These are phyloP conservation scores for Rhizopus sp. DNA, from an alignment of 371 early-diverging fungal genomes.

Conservation along the genomic window DNA sequence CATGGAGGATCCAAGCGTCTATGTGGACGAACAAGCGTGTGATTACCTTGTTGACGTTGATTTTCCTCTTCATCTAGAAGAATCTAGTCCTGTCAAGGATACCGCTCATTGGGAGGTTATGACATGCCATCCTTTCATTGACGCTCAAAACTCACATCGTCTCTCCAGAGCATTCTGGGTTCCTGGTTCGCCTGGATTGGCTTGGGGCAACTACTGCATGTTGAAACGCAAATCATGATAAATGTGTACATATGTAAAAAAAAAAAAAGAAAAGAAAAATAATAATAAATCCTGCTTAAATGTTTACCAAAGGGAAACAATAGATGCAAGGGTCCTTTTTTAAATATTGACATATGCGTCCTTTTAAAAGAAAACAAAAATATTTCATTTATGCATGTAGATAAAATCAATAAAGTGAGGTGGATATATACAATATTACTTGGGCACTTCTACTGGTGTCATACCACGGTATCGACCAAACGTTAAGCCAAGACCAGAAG, in stretches of 20 bases:
- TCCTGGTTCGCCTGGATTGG: conserved; percentile 44
- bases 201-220: conserved; percentile 71
- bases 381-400: not conserved
- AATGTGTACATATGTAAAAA: not conserved
- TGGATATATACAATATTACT: conserved; percentile 5
- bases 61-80: conserved; percentile 44
- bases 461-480: conserved; percentile 27
- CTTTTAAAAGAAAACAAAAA: too few species aligned
- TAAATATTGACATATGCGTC: too few species aligned
- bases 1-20: conserved; percentile 56
- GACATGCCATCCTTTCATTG: conserved; percentile 60
- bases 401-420: not conserved
- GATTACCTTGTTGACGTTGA: conserved; percentile 75
- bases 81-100: conserved; percentile 53
- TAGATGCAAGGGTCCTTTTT: not conserved
- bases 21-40: conserved; percentile 58
- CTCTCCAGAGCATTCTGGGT: conserved; percentile 62
- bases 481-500: conserved; percentile 25
- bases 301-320: not conserved
- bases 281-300: conserved; percentile 1
- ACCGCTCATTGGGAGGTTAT: conserved; percentile 58
- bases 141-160: conserved; percentile 48
- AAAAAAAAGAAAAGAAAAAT: not conserved
- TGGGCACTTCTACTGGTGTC: conserved; percentile 22
- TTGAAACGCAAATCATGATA: conserved; percentile 37